Evolutionary conservation across 192 early-diverging fungal genomes (phyloP), one percentile per base, ranked within the genome.

Genomic region (Coemansia reversa): DNA sequence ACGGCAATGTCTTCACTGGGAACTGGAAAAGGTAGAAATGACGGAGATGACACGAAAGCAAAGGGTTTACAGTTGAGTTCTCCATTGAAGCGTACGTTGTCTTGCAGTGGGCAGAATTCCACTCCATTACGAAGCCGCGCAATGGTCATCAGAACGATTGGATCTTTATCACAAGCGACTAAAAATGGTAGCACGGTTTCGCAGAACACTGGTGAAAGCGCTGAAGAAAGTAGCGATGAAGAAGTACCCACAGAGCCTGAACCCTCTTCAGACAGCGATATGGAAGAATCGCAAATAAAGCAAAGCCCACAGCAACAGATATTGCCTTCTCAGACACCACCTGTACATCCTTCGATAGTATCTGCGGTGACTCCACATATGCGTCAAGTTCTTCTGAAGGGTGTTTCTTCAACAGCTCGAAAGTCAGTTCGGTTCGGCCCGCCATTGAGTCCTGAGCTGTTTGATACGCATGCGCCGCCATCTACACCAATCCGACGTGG

Each of bases 371-470:
- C 64, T 18, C 51, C 50, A 35, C 56, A 39, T 39, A 54, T 39
- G 55, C 63, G 47, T 19, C 59, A 60, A 14, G 7, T 42, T 7
- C 20, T 42, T 32, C 49, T 67, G 29, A 23, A 24, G 32, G 53
- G 53, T 11, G 42, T 20, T 8, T 48, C 60, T 4, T 29, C 58
- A 9, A 33, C 57, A 1, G 33, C 65, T 32, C 75, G 75, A 58
- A 80, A 74, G 48, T 65, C 69, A 0, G 80, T 82, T 22, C 63
- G 80, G 47, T 87, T 87, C 57, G 86, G 86, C 24, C 86, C 86
- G 7, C 70, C 79, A 12, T 65, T 87, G 18, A 82, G 82, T n/a
- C 86, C 86, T 5, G 86, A 87, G 61, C 52, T 87, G 62, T 87
- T 86, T 62, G 85, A 86, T 48, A 57, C 70, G n/a, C 24, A 60